Conservation (phyloP, 2,329 filamentous ascomycete genomes). For the Tolypocladium amazonense region DNA sequence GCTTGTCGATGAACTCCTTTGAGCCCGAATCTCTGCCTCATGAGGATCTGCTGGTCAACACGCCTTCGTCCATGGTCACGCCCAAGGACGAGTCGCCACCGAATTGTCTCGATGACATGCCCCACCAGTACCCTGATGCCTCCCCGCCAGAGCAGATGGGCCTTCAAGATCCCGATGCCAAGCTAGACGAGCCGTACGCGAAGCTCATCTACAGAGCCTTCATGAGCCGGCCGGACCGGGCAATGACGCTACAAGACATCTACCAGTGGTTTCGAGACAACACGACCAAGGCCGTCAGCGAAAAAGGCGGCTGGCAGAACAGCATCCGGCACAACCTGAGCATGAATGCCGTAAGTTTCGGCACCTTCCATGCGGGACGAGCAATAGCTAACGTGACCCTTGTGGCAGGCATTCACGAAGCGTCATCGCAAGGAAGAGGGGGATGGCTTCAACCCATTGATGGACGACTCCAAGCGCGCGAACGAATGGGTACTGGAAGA, state of each 20-base stretch:
- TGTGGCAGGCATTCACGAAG: slow-evolving; percentile 30
- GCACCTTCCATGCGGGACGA: not conserved
- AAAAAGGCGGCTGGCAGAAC: slow-evolving; percentile 81
- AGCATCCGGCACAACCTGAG: slow-evolving; percentile 92
- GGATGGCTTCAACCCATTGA: slow-evolving; percentile 1
- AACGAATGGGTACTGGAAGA: slow-evolving; percentile 69
- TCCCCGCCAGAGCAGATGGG: slow-evolving; percentile 8
- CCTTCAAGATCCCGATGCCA: slow-evolving; percentile 6
- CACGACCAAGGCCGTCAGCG: slow-evolving; percentile 69
- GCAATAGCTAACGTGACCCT: slow-evolving; percentile 2
- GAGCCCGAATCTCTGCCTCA: slow-evolving; percentile 1
- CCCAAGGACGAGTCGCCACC: not conserved
- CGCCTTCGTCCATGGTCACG: slow-evolving; percentile 3
- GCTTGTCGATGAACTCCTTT: slow-evolving; percentile 5
- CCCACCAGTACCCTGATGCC: slow-evolving; percentile 4
- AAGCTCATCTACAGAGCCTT: slow-evolving; percentile 71
- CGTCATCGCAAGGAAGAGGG: slow-evolving; percentile 14
- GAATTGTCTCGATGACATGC: not conserved
- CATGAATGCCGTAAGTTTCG: slow-evolving; percentile 70
- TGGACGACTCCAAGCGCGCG: slow-evolving; percentile 46
- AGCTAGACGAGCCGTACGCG: slow-evolving; percentile 61
- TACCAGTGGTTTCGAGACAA: slow-evolving; percentile 84
- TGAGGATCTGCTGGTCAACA: slow-evolving; percentile 3
- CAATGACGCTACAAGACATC: slow-evolving; percentile 74
- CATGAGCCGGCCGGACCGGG: slow-evolving; percentile 51